These are phyloP conservation scores for Nosema granulosis DNA, from an alignment of 371 early-diverging fungal genomes.

Conservation along the genomic window DNA sequence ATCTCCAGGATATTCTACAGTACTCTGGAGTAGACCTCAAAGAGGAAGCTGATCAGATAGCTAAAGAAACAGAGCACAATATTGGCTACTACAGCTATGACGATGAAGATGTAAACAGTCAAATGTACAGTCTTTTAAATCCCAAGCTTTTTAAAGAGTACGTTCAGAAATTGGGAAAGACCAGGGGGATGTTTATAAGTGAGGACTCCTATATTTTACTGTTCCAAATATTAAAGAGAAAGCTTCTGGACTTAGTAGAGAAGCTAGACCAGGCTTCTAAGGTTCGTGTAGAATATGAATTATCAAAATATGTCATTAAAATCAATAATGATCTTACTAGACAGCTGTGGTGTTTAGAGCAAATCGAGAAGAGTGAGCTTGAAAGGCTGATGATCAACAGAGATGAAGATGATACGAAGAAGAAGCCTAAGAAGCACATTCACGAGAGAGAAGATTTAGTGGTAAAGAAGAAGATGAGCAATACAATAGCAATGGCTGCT, in stretches of 20 bases:
- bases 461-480: constrained; percentile 66
- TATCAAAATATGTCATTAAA: constrained; percentile 52
- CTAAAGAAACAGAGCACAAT: constrained; percentile 56
- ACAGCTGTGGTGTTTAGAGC: constrained; percentile 67
- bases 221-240: constrained; percentile 64
- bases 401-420: constrained; percentile 63
- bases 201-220: constrained; percentile 56
- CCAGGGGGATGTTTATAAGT: constrained; percentile 53
- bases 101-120: constrained; percentile 46
- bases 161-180: constrained; percentile 53
- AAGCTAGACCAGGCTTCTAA: constrained; percentile 63
- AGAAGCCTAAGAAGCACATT: constrained; percentile 61
- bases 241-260: constrained; percentile 64
- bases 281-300: constrained; percentile 57
- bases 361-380: constrained; percentile 64
- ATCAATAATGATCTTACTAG: constrained; percentile 66
- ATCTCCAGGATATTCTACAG: constrained; percentile 67
- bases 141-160: constrained; percentile 59
- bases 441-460: constrained; percentile 68
- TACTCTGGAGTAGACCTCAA: constrained; percentile 67
- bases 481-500: constrained; percentile 67
- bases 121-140: constrained; percentile 62
- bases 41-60: constrained; percentile 65
- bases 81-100: constrained; percentile 35
- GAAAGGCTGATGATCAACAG: constrained; percentile 62